Base-by-base conservation (phyloP, 768 basidiomycete species). In the Auricularia sp. region DNA sequence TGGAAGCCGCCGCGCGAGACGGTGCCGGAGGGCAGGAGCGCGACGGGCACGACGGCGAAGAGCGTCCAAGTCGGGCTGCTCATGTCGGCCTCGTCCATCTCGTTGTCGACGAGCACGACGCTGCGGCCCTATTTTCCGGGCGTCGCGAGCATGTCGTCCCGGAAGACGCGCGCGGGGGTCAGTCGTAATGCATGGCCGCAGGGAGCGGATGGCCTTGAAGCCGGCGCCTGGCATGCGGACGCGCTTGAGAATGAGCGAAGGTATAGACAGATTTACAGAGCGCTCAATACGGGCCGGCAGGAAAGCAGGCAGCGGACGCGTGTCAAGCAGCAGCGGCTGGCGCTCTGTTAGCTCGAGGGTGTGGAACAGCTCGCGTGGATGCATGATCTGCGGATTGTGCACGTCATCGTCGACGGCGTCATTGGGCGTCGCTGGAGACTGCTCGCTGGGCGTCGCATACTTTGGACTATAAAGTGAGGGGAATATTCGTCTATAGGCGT, bases 241-340 rank as follows among this genome's bases (percentile, higher is more conserved):
- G 21, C 94, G 86, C 74, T 93, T 94, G 69, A 94, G 84, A 71
- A 97, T 93, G 70, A 97, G 84, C 33, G 91, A 89, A 0, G 94
- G 94, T 54, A 97, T 90, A 37, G 88, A 88, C 61, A 97, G 81
- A 75, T 94, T 94, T 66, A 93, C 82, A 73, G 87, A 89, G 68
- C 85, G 77, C 45, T 78, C 73, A 62, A 97, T 75, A 73, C 86
- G 90, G 64, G 80, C 81, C 2, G 83, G 77, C 42, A 86, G 78
- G 76, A 86, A 92, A 10, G 84, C 78, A 0, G 83, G 79, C 21
- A 86, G 79, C 3, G 89, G 85, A 3, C 94, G 85, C 45, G 90
- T 92, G 75, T 24, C 96, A 94, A 96, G 82, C 65, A 96, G 76
- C 29, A 94, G 77, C 8, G 92, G 89, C 2, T 81, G 83, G 24